phyloP scores from a whole-genome alignment of 2,329 filamentous ascomycete species.

The Xylariaceae sp. region DNA sequence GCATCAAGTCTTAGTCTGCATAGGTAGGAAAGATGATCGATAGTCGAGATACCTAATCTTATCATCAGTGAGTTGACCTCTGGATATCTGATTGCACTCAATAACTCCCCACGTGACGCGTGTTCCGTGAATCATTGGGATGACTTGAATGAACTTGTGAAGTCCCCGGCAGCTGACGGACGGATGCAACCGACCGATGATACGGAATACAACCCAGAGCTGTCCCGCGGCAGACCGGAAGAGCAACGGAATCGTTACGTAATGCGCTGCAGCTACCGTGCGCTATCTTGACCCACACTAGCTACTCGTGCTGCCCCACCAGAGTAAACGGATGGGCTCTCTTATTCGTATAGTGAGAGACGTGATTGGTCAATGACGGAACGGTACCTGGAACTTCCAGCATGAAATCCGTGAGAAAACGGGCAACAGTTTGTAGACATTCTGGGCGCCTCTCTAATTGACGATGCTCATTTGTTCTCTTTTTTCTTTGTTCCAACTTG shows the following conservation, averaged over 20 bases:
- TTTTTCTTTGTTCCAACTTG: no score
- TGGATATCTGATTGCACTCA: no score
- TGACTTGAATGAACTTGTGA: not conserved
- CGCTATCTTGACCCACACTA: no score
- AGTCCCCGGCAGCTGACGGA: not conserved
- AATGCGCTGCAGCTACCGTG: no score
- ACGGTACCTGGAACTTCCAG: not conserved
- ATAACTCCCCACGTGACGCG: no score
- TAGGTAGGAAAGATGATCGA: no score
- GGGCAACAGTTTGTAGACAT: not conserved
- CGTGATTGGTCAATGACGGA: slow-evolving; percentile 7
- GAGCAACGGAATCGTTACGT: no score
- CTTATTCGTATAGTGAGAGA: slow-evolving; percentile 18
- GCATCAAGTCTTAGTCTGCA: no score
- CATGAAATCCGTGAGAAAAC: not conserved
- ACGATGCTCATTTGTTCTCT: not conserved
- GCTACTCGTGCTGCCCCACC: not conserved
- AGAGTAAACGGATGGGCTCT: not conserved
- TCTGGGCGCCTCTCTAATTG: not conserved
- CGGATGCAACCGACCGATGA: not conserved
- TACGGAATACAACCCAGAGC: not conserved
- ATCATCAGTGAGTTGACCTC: no score
- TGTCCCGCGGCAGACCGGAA: no score
- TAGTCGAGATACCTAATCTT: no score
- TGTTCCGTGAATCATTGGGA: no score